Conservation (phyloP, 768 basidiomycete genomes). For the Imleria badia region DNA sequence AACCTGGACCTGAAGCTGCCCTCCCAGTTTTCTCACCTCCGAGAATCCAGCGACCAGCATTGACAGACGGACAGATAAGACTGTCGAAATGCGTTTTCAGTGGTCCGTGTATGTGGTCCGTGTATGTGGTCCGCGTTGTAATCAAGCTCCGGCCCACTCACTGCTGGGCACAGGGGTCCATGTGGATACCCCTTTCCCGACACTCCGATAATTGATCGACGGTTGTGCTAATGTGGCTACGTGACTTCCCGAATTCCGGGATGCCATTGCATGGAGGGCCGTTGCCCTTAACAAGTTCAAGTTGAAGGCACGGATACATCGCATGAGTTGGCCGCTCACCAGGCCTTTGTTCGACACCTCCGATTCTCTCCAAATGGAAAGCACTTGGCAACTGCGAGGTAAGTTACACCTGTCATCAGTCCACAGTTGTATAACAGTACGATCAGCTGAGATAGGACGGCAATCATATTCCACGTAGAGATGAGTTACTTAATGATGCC, state of each 20-base stretch:
- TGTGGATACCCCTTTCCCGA: too few relatives aligned
- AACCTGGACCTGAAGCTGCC: too few relatives aligned
- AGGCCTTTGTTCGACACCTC: constrained; percentile 49
- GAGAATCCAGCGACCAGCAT: too few relatives aligned
- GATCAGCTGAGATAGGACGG: constrained; percentile 49
- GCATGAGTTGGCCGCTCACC: constrained; percentile 44
- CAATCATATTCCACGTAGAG: constrained; percentile 47
- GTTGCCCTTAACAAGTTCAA: constrained; percentile 41
- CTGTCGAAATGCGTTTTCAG: too few relatives aligned
- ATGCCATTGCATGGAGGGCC: constrained; percentile 35
- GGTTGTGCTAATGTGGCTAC: too few relatives aligned
- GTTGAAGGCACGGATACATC: constrained; percentile 34
- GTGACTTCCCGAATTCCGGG: too few relatives aligned
- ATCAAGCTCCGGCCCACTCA: constrained; percentile 40
- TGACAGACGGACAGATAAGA: too few relatives aligned
- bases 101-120: too few relatives aligned
- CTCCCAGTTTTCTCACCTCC: too few relatives aligned
- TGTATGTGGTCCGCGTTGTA: constrained; percentile 43
- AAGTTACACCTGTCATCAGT: constrained; percentile 4
- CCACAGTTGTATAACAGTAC: constrained; percentile 3
- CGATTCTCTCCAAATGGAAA: constrained; percentile 55
- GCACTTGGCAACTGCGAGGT: constrained; percentile 53
- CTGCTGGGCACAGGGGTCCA: too few relatives aligned
- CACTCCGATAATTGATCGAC: too few relatives aligned
- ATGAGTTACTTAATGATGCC: constrained; percentile 28